Base-by-base conservation (phyloP, 176 grass and related monocot species). In the Bolboschoenus planiculmis region DNA sequence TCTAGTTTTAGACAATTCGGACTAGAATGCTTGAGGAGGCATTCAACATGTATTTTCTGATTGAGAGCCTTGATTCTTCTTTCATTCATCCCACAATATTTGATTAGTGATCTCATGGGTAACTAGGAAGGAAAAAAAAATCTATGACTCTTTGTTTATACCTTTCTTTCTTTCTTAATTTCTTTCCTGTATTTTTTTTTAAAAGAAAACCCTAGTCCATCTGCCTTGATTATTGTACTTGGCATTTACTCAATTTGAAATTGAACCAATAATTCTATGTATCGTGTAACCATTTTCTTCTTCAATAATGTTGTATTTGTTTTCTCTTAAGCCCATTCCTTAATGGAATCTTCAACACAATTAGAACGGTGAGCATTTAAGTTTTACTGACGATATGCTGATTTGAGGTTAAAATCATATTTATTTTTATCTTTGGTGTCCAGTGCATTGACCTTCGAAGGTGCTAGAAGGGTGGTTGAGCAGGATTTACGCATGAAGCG, bases 381-480 rank as follows among this genome's bases (percentile, higher is more conserved):
- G 7, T 13, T 43, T 72, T 43, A 26, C 20, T 72, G 37, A 26
- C 16, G 24, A 6, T 68, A 39, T 29, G 31, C 33, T 39, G 64
- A 39, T 75, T 50, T 30, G 11, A 75, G 23, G 10, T 2, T 56
- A 75, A 76, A 26, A 50, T 61, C 79, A 18, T 54, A 73, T 66
- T 53, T 35, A 46, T 27, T 1, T 79, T 47, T 79, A 44, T 59
- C 44, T 56, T 23, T 14, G 84, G 64, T 30, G 89, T 90, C 83
- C 78, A 98, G 96, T 84, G 84, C 86, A 51, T 89, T 98, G 80
- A 98, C 96, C 65, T 90, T 98, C 21, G 96, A 93, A 95, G 96
- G 96, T 43, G 90, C 92, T 74, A 84, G 92, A 84, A 93, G 96
- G 90, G 85, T 79, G 78, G 36, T 98, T 81, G 96, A 98, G 78